Evolutionary conservation across 2,329 filamentous ascomycete genomes (phyloP), one percentile per base, ranked within the genome.

Genomic region (Talaromyces sp.): DNA sequence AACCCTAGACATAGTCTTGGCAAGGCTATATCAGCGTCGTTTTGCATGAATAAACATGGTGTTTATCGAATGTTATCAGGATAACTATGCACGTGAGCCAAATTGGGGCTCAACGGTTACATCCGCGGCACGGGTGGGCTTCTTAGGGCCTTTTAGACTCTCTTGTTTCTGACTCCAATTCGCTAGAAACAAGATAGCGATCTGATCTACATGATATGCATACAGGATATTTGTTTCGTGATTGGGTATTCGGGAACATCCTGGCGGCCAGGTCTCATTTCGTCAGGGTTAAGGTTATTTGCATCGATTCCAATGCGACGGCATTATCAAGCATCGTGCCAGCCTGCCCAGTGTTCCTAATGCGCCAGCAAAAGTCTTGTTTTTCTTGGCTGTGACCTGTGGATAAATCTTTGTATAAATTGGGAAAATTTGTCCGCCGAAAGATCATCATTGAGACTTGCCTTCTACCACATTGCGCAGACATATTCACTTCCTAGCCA

Each of bases 301-400:
- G 1, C 5, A 43, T 59, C 8, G 39, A 45, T 59, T 22, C 56
- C 56, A 59, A 59, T 59, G 27, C 56, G 39, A 59, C 56, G 22
- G 22, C 56, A 31, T 59, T 59, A 59, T 59, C 56, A 43, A 31
- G 37, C 56, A 59, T 45, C 56, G 56, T 59, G 56, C 56, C 17
- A 45, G 25, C 27, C 3, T 45, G 56, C 56, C 56, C 45, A 59
- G 39, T n/a, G 15, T 45, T 43, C 9, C 9, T 27, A 31, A 17
- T 31, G 43, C 22, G 25, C 39, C 15, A 4, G 37, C 35, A 59
- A 58, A 41, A 59, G n/a, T 10, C 19, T 57, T 15, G 17, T 39
- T 50, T 56, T 35, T 10, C 22, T 59, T 59, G 37, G 39, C n/a
- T 45, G 2, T 9, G n/a, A n/a, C 4, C 35, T 17, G n/a, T 19